These are phyloP conservation scores for Urtica urens DNA, from an alignment of 306 rosid species.

Conservation along the genomic window DNA sequence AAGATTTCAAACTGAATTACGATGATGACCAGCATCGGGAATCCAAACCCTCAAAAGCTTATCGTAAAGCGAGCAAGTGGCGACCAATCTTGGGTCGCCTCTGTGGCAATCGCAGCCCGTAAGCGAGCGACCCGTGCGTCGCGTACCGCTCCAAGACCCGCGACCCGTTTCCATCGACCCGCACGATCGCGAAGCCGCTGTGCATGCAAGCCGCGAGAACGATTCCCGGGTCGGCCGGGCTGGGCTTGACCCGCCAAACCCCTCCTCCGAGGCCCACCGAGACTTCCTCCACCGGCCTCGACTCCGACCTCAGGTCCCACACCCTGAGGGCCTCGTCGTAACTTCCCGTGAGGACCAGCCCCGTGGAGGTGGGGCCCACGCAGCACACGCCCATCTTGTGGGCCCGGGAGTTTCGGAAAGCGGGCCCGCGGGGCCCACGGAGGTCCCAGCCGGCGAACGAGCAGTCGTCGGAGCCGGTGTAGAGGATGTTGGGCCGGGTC, in stretches of 20 bases:
- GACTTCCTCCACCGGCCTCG: slow-evolving; percentile 54
- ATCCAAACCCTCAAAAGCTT: slow-evolving; percentile 60
- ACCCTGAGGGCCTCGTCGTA: slow-evolving; percentile 68
- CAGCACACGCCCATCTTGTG: slow-evolving; percentile 88
- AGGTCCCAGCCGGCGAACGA: slow-evolving; percentile 81
- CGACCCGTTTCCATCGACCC: slow-evolving; percentile 26
- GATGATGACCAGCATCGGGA: slow-evolving; percentile 39
- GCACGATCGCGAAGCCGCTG: slow-evolving; percentile 72
- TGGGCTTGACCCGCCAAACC: slow-evolving; percentile 84
- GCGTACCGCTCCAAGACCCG: slow-evolving; percentile 60
- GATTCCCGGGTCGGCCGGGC: slow-evolving; percentile 45
- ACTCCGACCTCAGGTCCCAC: slow-evolving; percentile 75
- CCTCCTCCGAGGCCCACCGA: slow-evolving; percentile 78
- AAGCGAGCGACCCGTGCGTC: slow-evolving; percentile 73
- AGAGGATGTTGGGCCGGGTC: slow-evolving; percentile 69
- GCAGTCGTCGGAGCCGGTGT: slow-evolving; percentile 84
- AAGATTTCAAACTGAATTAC: too few species aligned
- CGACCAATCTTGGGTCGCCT: slow-evolving; percentile 39
- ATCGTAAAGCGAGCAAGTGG: slow-evolving; percentile 90
- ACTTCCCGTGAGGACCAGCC: slow-evolving; percentile 59
- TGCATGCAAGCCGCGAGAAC: slow-evolving; percentile 94
- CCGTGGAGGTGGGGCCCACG: slow-evolving; percentile 46
- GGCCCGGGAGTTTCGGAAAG: slow-evolving; percentile 56
- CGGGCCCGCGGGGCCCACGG: slow-evolving; percentile 43
- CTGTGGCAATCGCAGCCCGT: slow-evolving; percentile 92